A percentile compares a stretch with the other conserved stretches of the same genome.
These are phyloP conservation scores for Lactuca sativa DNA, from an alignment of 129 eudicot species.

Conservation along the genomic window DNA sequence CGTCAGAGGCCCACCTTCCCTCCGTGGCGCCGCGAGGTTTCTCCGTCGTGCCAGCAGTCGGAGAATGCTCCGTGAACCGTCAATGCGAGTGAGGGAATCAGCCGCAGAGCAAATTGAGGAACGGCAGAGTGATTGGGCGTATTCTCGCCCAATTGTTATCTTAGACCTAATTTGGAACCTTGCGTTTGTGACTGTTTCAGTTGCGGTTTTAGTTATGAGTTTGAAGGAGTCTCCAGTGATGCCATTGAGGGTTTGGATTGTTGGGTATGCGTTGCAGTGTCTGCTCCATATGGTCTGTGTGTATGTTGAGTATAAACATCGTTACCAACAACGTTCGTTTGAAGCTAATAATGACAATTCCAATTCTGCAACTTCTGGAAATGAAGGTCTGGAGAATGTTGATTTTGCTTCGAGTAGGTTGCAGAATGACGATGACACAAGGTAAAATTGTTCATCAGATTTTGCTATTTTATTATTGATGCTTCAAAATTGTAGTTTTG, in stretches of 20 bases:
- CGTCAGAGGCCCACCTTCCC: constrained; percentile 46
- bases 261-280: constrained; percentile 62
- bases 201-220: constrained; percentile 40
- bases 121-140: constrained; percentile 76
- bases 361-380: constrained; percentile 36
- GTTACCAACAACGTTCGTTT: constrained; percentile 21
- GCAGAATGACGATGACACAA: constrained; percentile 41
- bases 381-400: constrained; percentile 38
- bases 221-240: constrained; percentile 43
- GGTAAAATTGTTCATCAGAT: constrained; percentile 31
- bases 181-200: constrained; percentile 43
- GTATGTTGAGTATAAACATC: constrained; percentile 52
- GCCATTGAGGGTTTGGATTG: constrained; percentile 72
- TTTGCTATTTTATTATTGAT: neutral
- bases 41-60: constrained; percentile 66
- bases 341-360: constrained; percentile 17
- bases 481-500: neutral
- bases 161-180: constrained; percentile 64
- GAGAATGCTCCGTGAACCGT: constrained; percentile 64
- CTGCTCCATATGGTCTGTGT: constrained; percentile 66
- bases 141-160: constrained; percentile 56
- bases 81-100: constrained; percentile 60
- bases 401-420: constrained; percentile 27
- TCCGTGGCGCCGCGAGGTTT: constrained; percentile 63
- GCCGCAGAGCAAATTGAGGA: constrained; percentile 78